phyloP scores from a whole-genome alignment of 2,329 filamentous ascomycete genomes.

The Emydomyces testavorans region DNA sequence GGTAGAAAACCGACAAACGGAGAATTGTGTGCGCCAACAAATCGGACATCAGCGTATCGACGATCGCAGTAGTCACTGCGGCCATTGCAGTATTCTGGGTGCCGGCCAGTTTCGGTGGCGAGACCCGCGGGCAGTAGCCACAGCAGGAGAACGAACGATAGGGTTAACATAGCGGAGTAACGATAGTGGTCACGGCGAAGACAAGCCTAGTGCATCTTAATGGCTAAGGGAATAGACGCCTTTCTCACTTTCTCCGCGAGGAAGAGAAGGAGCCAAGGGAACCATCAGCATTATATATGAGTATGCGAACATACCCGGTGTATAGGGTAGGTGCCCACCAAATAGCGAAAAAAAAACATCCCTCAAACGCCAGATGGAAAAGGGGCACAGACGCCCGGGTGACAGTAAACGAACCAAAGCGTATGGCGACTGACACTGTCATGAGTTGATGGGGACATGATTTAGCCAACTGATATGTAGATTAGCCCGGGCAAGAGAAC shows the following conservation, averaged over 20 bases:
- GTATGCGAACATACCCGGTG: too few species aligned
- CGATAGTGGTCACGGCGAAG: not conserved
- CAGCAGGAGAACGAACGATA: constrained; percentile 1
- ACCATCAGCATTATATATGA: not conserved
- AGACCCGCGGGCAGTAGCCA: constrained; percentile 7
- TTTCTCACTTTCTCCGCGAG: too few species aligned
- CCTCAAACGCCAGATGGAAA: too few species aligned
- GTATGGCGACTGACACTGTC: constrained; percentile 4
- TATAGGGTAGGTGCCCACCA: too few species aligned
- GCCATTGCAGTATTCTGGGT: too few species aligned
- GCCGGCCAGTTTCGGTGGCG: constrained; percentile 15
- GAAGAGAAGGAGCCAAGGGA: not conserved
- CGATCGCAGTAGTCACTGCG: constrained; percentile 45
- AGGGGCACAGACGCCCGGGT: too few species aligned
- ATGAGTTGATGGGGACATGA: not conserved
- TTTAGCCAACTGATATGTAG: too few species aligned
- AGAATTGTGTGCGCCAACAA: constrained; percentile 54
- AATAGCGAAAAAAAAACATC: too few species aligned
- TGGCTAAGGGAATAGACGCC: not conserved
- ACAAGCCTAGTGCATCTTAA: not conserved
- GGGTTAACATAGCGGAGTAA: constrained; percentile 8
- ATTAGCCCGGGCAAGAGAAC: not conserved
- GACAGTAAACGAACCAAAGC: not conserved
- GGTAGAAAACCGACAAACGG: constrained; percentile 49
- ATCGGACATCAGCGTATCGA: constrained; percentile 49